A percentile compares a stretch with the other conserved stretches of the same genome.
Conservation (phyloP, 179 eudicot genomes). For the Pouteria campechiana region DNA sequence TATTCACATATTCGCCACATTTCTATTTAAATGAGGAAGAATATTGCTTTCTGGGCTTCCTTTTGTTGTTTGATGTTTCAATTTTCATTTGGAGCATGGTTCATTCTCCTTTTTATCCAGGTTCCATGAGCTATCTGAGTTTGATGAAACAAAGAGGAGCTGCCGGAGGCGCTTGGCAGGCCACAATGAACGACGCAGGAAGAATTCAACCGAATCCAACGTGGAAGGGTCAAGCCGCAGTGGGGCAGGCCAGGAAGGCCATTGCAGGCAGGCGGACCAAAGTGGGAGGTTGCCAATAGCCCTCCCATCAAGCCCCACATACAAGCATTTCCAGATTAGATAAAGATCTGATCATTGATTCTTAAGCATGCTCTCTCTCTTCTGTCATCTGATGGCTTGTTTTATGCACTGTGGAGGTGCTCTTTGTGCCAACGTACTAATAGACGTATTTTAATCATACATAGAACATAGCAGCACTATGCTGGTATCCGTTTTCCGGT, state of each 20-base stretch:
- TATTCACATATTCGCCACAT: no score
- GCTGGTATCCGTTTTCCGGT: no score
- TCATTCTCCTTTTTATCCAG: constrained; percentile 6
- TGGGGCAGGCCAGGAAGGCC: constrained; percentile 1
- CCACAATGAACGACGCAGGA: constrained; percentile 43
- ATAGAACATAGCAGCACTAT: no score
- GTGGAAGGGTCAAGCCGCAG: constrained; percentile 12
- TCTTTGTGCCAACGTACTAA: no score
- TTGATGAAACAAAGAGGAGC: constrained; percentile 31
- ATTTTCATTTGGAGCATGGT: no score
- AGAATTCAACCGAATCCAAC: constrained; percentile 13
- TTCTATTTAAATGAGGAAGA: no score
- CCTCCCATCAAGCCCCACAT: constrained; percentile 1
- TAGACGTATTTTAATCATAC: no score
- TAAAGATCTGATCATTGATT: not conserved
- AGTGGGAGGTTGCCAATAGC: constrained; percentile 1
- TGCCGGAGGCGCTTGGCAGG: constrained; percentile 39
- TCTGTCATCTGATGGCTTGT: constrained; percentile 27
- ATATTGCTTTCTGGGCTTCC: no score
- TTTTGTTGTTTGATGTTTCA: no score
- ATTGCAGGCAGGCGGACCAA: constrained; percentile 4
- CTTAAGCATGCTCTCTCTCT: constrained; percentile 29
- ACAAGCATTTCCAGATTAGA: constrained; percentile 6
- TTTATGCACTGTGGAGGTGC: no score
- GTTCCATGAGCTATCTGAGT: constrained; percentile 37